Conservation (phyloP, 768 basidiomycete genomes). For the Kwoniella newhampshirensis region DNA sequence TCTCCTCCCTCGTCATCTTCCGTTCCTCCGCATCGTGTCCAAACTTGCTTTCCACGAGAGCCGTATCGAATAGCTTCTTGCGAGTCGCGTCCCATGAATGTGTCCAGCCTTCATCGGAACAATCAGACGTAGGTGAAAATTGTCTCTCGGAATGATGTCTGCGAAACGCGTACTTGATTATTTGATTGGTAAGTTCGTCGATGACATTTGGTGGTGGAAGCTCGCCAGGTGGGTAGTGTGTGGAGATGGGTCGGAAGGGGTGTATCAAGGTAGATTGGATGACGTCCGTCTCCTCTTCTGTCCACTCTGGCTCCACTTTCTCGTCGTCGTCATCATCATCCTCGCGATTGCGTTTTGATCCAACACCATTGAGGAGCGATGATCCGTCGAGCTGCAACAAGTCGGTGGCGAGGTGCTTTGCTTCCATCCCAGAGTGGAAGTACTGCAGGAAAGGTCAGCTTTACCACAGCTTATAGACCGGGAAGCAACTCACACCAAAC, state of each 20-base stretch:
- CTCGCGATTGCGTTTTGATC: conserved; percentile 30
- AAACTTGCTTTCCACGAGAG: conserved; percentile 39
- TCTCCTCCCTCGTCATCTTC: conserved; percentile 29
- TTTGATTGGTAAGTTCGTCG: conserved; percentile 51
- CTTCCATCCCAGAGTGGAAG: neutral
- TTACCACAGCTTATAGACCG: neutral
- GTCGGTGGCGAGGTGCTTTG: neutral
- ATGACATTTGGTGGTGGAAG: conserved; percentile 43
- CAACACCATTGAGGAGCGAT: conserved; percentile 10
- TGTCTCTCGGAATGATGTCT: neutral
- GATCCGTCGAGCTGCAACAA: conserved; percentile 9
- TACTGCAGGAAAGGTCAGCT: neutral
- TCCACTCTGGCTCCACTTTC: conserved; percentile 29
- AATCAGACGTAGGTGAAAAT: neutral
- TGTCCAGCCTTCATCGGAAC: conserved; percentile 26
- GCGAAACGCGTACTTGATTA: conserved; percentile 39
- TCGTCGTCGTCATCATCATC: conserved; percentile 24
- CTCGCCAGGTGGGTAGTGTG: conserved; percentile 47
- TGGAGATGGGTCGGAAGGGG: conserved; percentile 45
- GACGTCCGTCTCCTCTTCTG: conserved; percentile 32
- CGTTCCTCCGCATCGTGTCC: conserved; percentile 26
- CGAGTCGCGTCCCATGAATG: conserved; percentile 46
- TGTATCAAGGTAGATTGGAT: conserved; percentile 36
- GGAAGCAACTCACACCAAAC: conserved; percentile 5
- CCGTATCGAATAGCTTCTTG: conserved; percentile 42